Base-by-base conservation (phyloP, 1,139 yeast species). In the Debaryomycetaceae sp. region DNA sequence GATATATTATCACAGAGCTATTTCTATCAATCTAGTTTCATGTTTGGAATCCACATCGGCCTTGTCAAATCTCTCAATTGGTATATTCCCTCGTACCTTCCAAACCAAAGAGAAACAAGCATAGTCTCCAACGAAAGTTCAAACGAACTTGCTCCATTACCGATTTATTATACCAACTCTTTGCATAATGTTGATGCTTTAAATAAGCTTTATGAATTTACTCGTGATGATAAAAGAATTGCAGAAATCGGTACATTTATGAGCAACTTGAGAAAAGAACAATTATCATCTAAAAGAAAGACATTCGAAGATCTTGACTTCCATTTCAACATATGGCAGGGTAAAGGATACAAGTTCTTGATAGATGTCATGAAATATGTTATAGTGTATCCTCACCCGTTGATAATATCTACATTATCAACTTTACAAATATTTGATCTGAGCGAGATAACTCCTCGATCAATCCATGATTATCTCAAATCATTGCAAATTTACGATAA, bases 271-370 rank as follows among this genome's bases (percentile, higher is more conserved):
- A 19, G 39, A 5, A n/a, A 17, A 6, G 38, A 45, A 11, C 59
- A 55, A 37, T 34, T 35, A 6, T 42, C 49, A 1, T 26, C 32
- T 13, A 28, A 42, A n/a, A 33, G 49, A 8, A 49, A 49, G 32
- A 36, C 52, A 2, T 49, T 42, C 31, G 59, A 54, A n/a, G 66
- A 60, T 18, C 37, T 68, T 24, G 52, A 55, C 16, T 39, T 56
- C 5, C 57, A 47, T 35, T 58, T 70, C 41, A 50, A 47, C 30
- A 55, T 67, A n/a, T 63, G 70, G 68, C 67, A 65, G 29, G 74
- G 70, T 1, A 45, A 53, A 18, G 55, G 53, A 18, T 58, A 45
- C 43, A 48, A 36, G 13, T 47, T 50, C 33, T 39, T 65, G 1
- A 44, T 72, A 3, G 63, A 60, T 6, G 61, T 56, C 6, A 41